Percentiles rank a stretch among this genome's conserved stretches.
phyloP scores from a whole-genome alignment of 192 early-diverging fungal species.

The Helicostylum pulchrum region DNA sequence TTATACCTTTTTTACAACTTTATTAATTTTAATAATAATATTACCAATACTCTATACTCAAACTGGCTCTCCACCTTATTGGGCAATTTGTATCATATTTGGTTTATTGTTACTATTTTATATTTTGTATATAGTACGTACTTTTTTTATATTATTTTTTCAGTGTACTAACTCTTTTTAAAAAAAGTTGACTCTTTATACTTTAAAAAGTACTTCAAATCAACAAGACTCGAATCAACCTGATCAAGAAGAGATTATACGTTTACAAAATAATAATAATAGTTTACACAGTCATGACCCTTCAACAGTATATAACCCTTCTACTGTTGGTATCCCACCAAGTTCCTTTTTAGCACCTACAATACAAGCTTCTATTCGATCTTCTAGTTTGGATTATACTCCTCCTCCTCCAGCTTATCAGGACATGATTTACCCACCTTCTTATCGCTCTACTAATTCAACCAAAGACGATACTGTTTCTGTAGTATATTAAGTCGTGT shows the following conservation, averaged over 20 bases:
- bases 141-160: no score
- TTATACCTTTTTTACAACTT: constrained; percentile 1
- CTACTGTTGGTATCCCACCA: neutral
- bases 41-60: neutral
- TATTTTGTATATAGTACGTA: constrained; percentile 3
- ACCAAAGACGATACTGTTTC: neutral
- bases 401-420: constrained; percentile 12
- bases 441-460: constrained; percentile 7
- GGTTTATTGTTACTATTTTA: neutral
- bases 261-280: neutral
- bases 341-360: neutral
- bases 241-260: neutral
- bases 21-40: neutral
- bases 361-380: neutral
- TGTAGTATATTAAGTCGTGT: no score
- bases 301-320: neutral
- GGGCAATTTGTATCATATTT: constrained; percentile 4
- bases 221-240: neutral
- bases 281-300: neutral
- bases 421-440: constrained; percentile 11
- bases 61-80: constrained; percentile 1
- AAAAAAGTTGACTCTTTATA: neutral
- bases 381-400: neutral
- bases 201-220: no score
- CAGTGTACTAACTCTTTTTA: no score